Base-by-base conservation (phyloP, 805 yeast species). In the Millerago galiae region DNA sequence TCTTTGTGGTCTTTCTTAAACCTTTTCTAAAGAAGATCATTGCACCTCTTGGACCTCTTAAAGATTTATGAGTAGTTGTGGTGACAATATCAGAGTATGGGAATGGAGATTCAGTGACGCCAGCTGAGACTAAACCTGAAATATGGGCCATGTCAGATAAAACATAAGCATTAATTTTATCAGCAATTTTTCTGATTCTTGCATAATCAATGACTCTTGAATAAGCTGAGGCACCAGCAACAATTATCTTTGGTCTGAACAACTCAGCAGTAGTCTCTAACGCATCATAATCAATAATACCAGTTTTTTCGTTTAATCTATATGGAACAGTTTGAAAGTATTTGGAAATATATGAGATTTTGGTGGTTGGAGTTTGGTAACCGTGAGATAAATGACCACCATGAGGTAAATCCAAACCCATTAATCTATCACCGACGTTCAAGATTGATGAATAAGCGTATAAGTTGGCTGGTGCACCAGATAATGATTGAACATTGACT, bases 41-140 rank as follows among this genome's bases (percentile, higher is more conserved):
- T 45, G 99, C 97, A 68, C 99, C 99, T 75, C 99, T 87, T 65
- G 99, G 99, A 48, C 99, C 99, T 74, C 99, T 86, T 61, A 93
- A 77, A 32, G 98, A 90, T 74, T 93, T 93, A 77, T 93, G 99
- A 47, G 99, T 91, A 46, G 99, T 91, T 58, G 99, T 93, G 53
- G 99, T 93, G 62, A 93, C 99, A 55, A 93, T 83, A 62, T 93
- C 99, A 46, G 98, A 91, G 67, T 84, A 88, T 69, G 89, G 95
- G 72, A 93, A 93, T 52, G 99, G 99, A 44, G 95, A 82, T 56
- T 90, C 95, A 48, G 88, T 90, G 44, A 91, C 98, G 55, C 89
- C 93, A 49, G 99, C 96, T 51, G 96, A 88, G 52, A 93, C 79
- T 55, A 93, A 75, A 61, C 99, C 99, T 28, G 97, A 86, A 58